These are phyloP conservation scores for Mortierella antarctica DNA, from an alignment of 192 early-diverging fungal species.

Conservation along the genomic window DNA sequence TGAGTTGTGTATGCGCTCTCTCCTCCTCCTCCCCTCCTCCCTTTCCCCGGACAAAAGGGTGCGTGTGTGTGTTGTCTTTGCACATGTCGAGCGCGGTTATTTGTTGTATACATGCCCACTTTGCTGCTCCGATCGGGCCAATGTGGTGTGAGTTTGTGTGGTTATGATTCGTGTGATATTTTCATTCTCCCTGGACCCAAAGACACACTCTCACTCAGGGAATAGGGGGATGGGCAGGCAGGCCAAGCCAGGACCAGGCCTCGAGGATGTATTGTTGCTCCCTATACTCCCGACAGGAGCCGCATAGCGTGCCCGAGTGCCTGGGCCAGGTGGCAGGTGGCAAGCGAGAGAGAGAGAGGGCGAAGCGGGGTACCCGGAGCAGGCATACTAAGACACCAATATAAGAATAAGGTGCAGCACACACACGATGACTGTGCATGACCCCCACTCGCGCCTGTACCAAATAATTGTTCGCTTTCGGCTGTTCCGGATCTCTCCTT, in stretches of 20 bases:
- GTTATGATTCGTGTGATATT: too few relatives aligned
- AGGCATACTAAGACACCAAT: too few relatives aligned
- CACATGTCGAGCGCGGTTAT: too few relatives aligned
- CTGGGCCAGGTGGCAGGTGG: not conserved
- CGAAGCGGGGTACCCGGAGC: not conserved
- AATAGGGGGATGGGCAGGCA: not conserved
- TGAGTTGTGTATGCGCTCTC: not conserved
- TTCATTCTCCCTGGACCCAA: too few relatives aligned
- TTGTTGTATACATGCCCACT: too few relatives aligned
- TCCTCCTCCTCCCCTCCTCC: not conserved
- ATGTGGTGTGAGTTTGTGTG: slow-evolving; percentile 2
- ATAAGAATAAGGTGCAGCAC: not conserved
- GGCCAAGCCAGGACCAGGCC: not conserved
- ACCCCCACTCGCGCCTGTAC: not conserved
- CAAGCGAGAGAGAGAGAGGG: not conserved
- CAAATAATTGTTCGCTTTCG: slow-evolving; percentile 11
- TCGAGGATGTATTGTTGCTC: not conserved
- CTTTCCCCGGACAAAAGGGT: not conserved
- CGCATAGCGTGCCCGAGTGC: not conserved
- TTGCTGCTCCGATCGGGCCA: slow-evolving; percentile 1
- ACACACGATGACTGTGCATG: not conserved
- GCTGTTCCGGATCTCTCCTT: slow-evolving; percentile 19
- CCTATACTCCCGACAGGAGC: not conserved
- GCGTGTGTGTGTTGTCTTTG: not conserved
- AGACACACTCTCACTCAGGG: too few relatives aligned